These are phyloP conservation scores for Asterella californica DNA, from an alignment of 225 moss, liverwort and hornwort genomes.

Conservation along the genomic window DNA sequence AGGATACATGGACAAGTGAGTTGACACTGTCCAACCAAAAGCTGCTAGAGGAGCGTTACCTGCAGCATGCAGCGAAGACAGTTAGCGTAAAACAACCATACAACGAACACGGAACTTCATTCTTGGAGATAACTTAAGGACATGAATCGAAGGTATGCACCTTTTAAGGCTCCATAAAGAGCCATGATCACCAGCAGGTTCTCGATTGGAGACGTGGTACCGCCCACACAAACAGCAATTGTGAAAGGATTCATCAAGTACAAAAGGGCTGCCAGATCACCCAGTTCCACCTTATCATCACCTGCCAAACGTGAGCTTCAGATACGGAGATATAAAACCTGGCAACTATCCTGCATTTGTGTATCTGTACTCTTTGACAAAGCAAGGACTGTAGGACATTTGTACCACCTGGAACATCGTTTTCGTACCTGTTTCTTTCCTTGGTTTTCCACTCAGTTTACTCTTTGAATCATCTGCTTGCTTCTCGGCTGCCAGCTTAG, in stretches of 20 bases:
- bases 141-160: conserved; percentile 28
- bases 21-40: conserved; percentile 96
- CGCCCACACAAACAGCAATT: conserved; percentile 90
- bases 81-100: neutral
- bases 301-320: conserved; percentile 20
- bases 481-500: neutral
- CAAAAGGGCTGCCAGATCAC: conserved; percentile 62
- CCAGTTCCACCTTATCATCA: conserved; percentile 44
- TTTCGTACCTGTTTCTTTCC: neutral
- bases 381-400: neutral
- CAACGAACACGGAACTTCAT: neutral
- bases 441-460: neutral
- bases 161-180: conserved; percentile 77
- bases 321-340: neutral
- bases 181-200: conserved; percentile 57
- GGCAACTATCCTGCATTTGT: neutral
- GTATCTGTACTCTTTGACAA: neutral
- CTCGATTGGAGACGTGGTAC: conserved; percentile 80
- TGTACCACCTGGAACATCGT: neutral
- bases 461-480: neutral
- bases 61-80: conserved; percentile 24
- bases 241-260: conserved; percentile 88
- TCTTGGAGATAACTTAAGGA: neutral
- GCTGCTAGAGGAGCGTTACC: conserved; percentile 73
- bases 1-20: conserved; percentile 94